Base-by-base conservation (phyloP, 768 basidiomycete species). In the Boletus subcaerulescens region DNA sequence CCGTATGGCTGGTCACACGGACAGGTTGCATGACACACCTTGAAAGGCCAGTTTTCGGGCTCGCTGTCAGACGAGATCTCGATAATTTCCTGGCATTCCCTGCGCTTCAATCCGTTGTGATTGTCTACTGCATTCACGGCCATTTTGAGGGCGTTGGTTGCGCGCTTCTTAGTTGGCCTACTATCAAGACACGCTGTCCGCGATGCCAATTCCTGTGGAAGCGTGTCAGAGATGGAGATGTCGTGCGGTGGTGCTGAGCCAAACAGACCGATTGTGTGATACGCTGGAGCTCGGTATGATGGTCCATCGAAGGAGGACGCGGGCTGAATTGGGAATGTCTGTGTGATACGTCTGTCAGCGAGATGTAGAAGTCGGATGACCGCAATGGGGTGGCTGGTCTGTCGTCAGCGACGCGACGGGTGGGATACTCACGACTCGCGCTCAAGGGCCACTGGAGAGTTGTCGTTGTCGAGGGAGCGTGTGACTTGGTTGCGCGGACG, bases 51-150 rank as follows among this genome's bases (percentile, higher is more conserved):
- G 12, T 3, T 36, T n/a, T 68, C 68, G 9, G 56, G 33, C 31
- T 72, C 68, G 20, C 70, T 70, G 45, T 71, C 68, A n/a, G 68
- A 70, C 3, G 61, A 59, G 38, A 72, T 59, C 32, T 60, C 65
- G 47, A 72, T 64, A 2, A 62, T 41, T 20, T 69, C 65, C 1
- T 1, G 20, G 13, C 38, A 53, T 4, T 55, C 57, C 45, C 66
- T 67, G 26, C 68, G 64, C 53, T 70, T 72, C 39, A 64, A 31
- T 10, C 58, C 47, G n/a, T 7, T 20, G 6, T 48, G 42, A n/a
- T 42, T 53, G 5, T 49, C 44, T 4, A 65, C 52, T n/a, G 20
- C 53, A 13, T 57, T 54, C 5, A 48, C 17, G 13, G 59, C 57
- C 52, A 66, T 61, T 43, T 51, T 58, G 3, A 67, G 33, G 26